Conservation (phyloP, 2,329 filamentous ascomycete species). For the Chaetoscypha palmicola region DNA sequence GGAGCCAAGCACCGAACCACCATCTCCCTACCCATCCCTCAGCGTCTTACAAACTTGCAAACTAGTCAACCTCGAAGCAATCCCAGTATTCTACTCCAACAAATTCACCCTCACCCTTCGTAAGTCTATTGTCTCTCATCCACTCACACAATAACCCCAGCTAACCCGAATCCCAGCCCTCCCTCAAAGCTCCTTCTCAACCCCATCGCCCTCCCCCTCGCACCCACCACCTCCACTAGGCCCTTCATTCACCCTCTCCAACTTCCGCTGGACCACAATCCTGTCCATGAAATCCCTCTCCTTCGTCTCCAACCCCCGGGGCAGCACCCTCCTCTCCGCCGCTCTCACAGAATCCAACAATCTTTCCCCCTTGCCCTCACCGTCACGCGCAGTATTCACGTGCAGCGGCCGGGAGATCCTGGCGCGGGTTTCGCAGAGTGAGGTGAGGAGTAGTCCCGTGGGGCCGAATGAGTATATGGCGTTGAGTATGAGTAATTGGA, state of each 20-base stretch:
- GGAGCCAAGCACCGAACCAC: constrained; percentile 1
- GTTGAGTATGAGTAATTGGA: constrained; percentile 14
- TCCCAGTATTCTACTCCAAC: constrained; percentile 28
- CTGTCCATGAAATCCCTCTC: constrained; percentile 8
- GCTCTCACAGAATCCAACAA: no score
- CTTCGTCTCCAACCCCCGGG: neutral
- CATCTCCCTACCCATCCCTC: constrained; percentile 18
- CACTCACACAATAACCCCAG: neutral
- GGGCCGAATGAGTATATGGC: constrained; percentile 17
- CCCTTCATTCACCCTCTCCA: constrained; percentile 8
- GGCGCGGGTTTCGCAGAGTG: constrained; percentile 5
- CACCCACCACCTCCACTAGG: neutral
- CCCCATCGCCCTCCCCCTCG: no score
- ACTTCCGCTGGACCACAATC: constrained; percentile 19
- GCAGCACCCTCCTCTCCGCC: no score
- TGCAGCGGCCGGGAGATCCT: constrained; percentile 15
- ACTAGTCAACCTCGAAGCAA: constrained; percentile 29
- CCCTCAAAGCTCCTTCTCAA: no score
- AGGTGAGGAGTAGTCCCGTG: constrained; percentile 11
- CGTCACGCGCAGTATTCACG: no score
- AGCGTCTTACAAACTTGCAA: constrained; percentile 29
- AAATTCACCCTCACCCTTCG: constrained; percentile 25
- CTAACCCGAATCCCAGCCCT: no score
- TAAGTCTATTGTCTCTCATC: constrained; percentile 2
- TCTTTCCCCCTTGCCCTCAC: constrained; percentile 7